Evolutionary conservation across 345 rosid species (phyloP).

Genomic region (Salix udensis): DNA sequence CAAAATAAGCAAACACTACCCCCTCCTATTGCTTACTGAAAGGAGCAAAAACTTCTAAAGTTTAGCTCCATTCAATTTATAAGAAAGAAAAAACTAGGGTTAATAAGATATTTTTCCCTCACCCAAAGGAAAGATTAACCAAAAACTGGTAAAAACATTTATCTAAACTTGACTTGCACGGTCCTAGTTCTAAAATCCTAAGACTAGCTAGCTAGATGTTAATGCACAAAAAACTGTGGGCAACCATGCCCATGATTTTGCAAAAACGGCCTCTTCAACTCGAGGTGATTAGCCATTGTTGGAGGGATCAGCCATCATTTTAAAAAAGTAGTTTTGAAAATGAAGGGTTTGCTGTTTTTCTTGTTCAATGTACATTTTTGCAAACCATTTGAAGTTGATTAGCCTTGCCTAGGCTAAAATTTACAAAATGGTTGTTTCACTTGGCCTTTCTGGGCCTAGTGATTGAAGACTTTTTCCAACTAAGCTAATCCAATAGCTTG

Average conservation of each 20-base stretch:
- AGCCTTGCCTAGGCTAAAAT: constrained; percentile 62
- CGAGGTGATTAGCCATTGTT: constrained; percentile 30
- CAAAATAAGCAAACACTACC: constrained; percentile 31
- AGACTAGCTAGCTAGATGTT: constrained; percentile 45
- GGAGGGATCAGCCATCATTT: constrained; percentile 43
- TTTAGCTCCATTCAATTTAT: constrained; percentile 57
- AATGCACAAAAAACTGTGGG: constrained; percentile 32
- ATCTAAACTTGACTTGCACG: constrained; percentile 35
- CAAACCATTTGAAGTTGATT: constrained; percentile 45
- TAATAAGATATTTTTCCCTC: constrained; percentile 36
- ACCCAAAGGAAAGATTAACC: constrained; percentile 38
- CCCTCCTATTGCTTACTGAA: constrained; percentile 41
- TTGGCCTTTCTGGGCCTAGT: constrained; percentile 28
- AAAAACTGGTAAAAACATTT: constrained; percentile 19
- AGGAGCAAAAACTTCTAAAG: constrained; percentile 59
- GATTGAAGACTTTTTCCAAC: constrained; percentile 21
- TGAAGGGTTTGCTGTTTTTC: constrained; percentile 38
- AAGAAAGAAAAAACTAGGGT: constrained; percentile 21
- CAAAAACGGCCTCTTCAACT: constrained; percentile 37
- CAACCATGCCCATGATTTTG: constrained; percentile 26
- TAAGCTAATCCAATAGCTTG: constrained; percentile 44
- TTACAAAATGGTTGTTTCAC: constrained; percentile 33
- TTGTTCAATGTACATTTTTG: constrained; percentile 47
- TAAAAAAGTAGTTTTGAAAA: constrained; percentile 23
- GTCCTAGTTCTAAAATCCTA: constrained; percentile 63